Evolutionary conservation across 495 filamentous ascomycete genomes (phyloP), one percentile per base, ranked within the genome.

Genomic region (Talaromyces nanjingensis): DNA sequence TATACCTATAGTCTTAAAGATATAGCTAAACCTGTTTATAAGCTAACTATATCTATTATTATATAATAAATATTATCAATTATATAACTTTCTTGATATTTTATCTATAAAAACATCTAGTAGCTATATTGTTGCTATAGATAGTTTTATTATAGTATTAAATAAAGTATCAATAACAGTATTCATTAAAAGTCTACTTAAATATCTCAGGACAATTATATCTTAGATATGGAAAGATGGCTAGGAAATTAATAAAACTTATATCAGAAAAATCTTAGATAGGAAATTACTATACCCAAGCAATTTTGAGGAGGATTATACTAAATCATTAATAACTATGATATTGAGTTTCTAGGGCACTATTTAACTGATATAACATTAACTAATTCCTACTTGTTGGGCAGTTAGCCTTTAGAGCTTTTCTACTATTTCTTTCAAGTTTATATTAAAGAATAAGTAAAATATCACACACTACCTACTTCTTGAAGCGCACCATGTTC

Each of bases 21-120:
- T 31, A 14, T 76, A 87, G 60, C 76, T 91, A 9, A 87, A 88
- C 65, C 74, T 91, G 5, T 91, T 91, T 66, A 78, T 87, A 1
- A 87, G 88, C 8, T 83, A 87, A 63, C 76, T 91, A 1, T 91
- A 88, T 69, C 70, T 91, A 8, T 60, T 59, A 12, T 77, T 75
- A 1, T 84, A 78, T 59, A 59, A 71, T 2, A 79, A 88, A 54
- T 92, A 89, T 67, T 3, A 68, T 83, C 20, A 58, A 31, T 9
- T 58, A 4, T 33, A 24, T 27, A 4, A 58, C 0, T 66, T 55
- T 37, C 64, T 61, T 31, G 39, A 42, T 9, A 64, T 69, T 42
- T 65, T 66, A 9, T 70, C 73, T 0, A 55, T 65, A 18, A 68
- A 75, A 64, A 71, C 74, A 12, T 72, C 71, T 0, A 75, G 79